phyloP scores from a whole-genome alignment of 2,329 filamentous ascomycete species.

The Sclerotinia subarctica region DNA sequence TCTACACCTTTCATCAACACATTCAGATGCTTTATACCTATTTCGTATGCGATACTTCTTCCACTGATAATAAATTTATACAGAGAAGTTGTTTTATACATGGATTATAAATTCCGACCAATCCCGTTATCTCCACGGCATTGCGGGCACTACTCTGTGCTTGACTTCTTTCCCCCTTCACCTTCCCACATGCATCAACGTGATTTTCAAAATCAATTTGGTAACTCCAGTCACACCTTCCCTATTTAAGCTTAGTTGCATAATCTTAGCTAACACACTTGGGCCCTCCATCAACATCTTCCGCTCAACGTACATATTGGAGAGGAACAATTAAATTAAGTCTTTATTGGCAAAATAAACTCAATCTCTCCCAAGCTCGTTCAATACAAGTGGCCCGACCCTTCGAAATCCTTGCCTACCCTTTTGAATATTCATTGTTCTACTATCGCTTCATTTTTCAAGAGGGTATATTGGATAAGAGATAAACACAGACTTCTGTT shows the following conservation, averaged over 20 bases:
- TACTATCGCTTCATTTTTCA: neutral
- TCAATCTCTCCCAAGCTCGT: neutral
- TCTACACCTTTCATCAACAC: no score
- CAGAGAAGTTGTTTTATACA: no score
- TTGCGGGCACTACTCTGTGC: neutral
- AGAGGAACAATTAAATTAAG: neutral
- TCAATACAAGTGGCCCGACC: neutral
- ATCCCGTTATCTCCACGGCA: neutral
- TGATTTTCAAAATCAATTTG: slow-evolving; percentile 12
- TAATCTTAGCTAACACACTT: slow-evolving; percentile 10
- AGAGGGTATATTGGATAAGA: slow-evolving; percentile 8
- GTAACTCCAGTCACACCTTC: neutral
- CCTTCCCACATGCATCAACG: slow-evolving; percentile 2
- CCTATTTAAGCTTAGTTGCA: neutral
- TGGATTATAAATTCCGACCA: neutral
- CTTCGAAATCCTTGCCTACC: neutral
- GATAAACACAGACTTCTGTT: slow-evolving; percentile 17
- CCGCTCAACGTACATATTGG: slow-evolving; percentile 1
- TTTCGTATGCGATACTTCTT: no score
- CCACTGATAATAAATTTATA: no score
- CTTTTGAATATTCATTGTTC: slow-evolving; percentile 12
- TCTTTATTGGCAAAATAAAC: slow-evolving; percentile 6
- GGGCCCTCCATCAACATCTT: slow-evolving; percentile 6
- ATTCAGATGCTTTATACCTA: no score
- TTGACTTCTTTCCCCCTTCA: neutral